phyloP scores from a whole-genome alignment of 2,329 filamentous ascomycete genomes.

The Teratosphaeria destructans region DNA sequence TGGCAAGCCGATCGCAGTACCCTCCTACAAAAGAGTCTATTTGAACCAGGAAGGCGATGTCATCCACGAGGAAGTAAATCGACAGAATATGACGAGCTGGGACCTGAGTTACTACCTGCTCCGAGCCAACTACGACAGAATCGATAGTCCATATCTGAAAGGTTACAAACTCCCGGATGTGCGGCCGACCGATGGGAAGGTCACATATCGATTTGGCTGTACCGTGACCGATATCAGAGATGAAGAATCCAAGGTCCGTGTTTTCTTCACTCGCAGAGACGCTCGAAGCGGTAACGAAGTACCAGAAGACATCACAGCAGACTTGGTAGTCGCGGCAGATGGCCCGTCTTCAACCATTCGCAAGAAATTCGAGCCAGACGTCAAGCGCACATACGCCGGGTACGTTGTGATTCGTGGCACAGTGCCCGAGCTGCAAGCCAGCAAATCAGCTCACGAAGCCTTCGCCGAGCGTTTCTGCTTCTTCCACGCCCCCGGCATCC shows the following conservation, averaged over 20 bases:
- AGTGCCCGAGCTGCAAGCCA: conserved; percentile 24
- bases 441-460: conserved; percentile 21
- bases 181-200: conserved; percentile 13
- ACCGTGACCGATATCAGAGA: conserved; percentile 21
- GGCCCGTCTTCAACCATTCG: conserved; percentile 26
- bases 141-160: conserved; percentile 21
- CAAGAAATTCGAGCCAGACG: conserved; percentile 17
- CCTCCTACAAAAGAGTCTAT: conserved; percentile 16
- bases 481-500: conserved; percentile 21
- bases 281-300: conserved; percentile 14
- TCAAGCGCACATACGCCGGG: conserved; percentile 23
- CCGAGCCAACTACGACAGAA: conserved; percentile 37
- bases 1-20: conserved; percentile 21
- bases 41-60: conserved; percentile 17
- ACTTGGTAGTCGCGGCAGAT: conserved; percentile 36
- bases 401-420: conserved; percentile 26
- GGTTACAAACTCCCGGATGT: conserved; percentile 12
- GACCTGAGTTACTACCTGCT: conserved; percentile 35
- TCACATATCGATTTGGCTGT: conserved; percentile 22
- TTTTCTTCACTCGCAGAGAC: conserved; percentile 15
- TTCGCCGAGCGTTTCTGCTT: conserved; percentile 34
- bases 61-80: conserved; percentile 21
- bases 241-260: conserved; percentile 16
- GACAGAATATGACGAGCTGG: conserved; percentile 40
- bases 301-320: conserved; percentile 14